Evolutionary conservation across 169 alveolate genomes (phyloP), one percentile per base, ranked within the genome.

Genomic region (Cryptosporidium tyzzeri): DNA sequence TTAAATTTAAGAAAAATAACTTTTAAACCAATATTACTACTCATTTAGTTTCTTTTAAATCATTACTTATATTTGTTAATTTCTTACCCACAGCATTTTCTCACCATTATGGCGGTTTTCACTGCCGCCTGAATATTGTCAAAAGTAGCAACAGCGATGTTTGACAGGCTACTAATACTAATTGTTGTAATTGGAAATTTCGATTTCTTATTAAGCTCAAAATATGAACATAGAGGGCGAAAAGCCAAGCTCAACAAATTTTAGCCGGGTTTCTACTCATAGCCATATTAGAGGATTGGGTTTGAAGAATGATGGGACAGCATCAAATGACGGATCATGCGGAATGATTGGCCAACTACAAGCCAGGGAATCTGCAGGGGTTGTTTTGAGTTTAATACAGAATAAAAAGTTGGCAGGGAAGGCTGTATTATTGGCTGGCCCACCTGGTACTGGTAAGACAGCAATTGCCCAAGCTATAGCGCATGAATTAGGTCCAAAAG

Each of bases 241-340:
- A 16, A 73, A 73, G n/a, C 21, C 23, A 10, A n/a, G 1, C 23
- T 29, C 33, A 23, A 18, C 69, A 44, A 59, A 58, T 62, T 62
- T 45, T 31, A 80, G 51, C 12, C 26, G 99, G 85, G 97, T 98
- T 35, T 98, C 99, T 45, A 94, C 98, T 44, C 99, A 99, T 92
- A 95, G 98, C 85, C 99, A 99, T 94, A 96, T 99, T 84, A 98
- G 98, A 95, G 99, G 99, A 65, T 95, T 99, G 3, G 99, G 99
- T 29, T 97, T 98, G 33, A 93, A 95, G 65, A 98, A 98, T 73
- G 99, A 97, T 86, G 99, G 97, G 33, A 37, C 93, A 3, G 99
- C 93, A 74, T 93, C 85, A 94, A 61, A 70, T 70, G 96, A 93
- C 48, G 93, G 94, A 12, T 65, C 95, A 1, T 96, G 98, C 70